Evolutionary conservation across 352 stramenopile species (phyloP).

Genomic region (Pythium biforme): DNA sequence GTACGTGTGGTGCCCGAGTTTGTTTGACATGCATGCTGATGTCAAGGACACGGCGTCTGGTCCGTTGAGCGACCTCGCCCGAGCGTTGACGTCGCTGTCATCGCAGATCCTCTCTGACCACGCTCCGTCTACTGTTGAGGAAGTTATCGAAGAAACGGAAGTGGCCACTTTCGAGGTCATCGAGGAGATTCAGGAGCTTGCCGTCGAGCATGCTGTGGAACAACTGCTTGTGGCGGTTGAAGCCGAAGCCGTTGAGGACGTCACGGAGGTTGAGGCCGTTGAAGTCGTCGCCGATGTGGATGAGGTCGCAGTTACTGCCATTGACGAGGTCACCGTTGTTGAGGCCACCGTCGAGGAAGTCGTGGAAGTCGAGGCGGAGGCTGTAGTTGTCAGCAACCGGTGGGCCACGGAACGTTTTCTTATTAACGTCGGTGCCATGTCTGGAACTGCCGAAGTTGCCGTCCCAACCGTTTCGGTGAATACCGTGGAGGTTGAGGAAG

Average conservation of each 20-base stretch:
- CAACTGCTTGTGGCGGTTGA: not conserved
- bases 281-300: not conserved
- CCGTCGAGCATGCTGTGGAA: not conserved
- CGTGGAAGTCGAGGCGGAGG: slow-evolving; percentile 5
- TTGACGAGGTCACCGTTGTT: not conserved
- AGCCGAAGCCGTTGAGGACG: not conserved
- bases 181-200: not conserved
- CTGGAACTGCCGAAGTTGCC: slow-evolving; percentile 5
- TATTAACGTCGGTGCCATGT: slow-evolving; percentile 12
- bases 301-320: not conserved
- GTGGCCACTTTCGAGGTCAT: slow-evolving; percentile 4
- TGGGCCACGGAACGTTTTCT: slow-evolving; percentile 19
- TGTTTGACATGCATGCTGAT: slow-evolving; percentile 14
- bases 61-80: slow-evolving; percentile 15
- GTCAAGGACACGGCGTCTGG: not conserved
- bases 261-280: not conserved
- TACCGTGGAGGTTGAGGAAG: not conserved
- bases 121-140: slow-evolving; percentile 2
- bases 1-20: slow-evolving; percentile 13
- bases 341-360: not conserved
- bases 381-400: slow-evolving; percentile 2
- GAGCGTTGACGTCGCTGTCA: slow-evolving; percentile 19
- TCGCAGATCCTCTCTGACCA: slow-evolving; percentile 15
- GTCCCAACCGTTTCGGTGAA: not conserved
- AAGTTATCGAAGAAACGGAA: slow-evolving; percentile 1